phyloP scores from a whole-genome alignment of 352 stramenopile genomes.

The Pythium volutum region DNA sequence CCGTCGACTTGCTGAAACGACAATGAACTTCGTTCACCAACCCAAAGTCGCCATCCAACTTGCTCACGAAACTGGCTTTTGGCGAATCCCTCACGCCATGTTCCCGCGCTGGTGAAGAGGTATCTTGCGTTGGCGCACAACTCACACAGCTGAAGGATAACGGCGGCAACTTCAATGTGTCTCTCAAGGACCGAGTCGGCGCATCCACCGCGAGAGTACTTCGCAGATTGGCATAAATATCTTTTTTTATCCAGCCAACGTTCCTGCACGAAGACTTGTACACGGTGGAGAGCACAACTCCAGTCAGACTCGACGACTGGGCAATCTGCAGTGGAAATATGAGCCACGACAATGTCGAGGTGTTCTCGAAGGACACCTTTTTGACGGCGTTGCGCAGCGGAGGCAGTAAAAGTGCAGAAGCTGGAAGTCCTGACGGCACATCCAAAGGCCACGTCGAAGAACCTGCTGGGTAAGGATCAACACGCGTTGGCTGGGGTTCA shows the following conservation, averaged over 20 bases:
- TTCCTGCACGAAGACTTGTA: not conserved
- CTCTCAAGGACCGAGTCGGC: not conserved
- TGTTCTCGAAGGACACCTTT: slow-evolving; percentile 84
- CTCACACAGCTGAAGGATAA: not conserved
- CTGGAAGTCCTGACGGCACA: not conserved
- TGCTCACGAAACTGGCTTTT: not conserved
- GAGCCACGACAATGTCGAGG: slow-evolving; percentile 51
- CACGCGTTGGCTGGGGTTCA: not conserved
- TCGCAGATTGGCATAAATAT: not conserved
- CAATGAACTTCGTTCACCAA: not conserved
- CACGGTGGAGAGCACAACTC: not conserved
- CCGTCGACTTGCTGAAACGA: not conserved
- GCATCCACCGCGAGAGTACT: not conserved
- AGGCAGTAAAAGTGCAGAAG: slow-evolving; percentile 19
- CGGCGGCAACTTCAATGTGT: not conserved
- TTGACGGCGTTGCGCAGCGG: slow-evolving; percentile 64
- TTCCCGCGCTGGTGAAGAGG: not conserved
- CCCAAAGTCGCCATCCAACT: not conserved
- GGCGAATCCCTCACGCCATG: not conserved
- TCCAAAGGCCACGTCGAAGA: slow-evolving; percentile 33
- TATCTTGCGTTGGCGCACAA: not conserved
- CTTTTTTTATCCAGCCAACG: not conserved
- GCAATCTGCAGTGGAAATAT: slow-evolving; percentile 18
- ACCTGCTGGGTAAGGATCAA: slow-evolving; percentile 36
- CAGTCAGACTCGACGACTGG: slow-evolving; percentile 6